Evolutionary conservation across 352 stramenopile species (phyloP).

Genomic region (Blastocystis sp.): DNA sequence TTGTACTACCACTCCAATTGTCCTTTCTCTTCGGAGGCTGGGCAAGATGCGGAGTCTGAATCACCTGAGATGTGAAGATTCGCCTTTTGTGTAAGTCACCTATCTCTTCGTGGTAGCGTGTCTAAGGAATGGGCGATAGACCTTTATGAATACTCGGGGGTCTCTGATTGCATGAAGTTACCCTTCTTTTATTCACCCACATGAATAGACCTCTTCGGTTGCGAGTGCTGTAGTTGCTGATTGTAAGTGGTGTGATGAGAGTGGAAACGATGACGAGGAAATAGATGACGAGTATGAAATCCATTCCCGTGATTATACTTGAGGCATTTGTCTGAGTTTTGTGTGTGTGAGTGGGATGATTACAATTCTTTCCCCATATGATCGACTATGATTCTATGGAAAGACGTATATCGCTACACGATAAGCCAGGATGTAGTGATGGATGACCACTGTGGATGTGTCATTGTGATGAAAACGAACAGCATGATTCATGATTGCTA

Average conservation of each 20-base stretch:
- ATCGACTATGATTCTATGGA: constrained; percentile 75
- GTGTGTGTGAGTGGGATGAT: constrained; percentile 69
- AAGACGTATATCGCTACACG: constrained; percentile 66
- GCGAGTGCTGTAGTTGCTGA: not conserved
- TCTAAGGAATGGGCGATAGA: constrained; percentile 72
- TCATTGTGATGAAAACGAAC: constrained; percentile 63
- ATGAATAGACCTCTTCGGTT: constrained; percentile 22
- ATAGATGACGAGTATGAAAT: constrained; percentile 68
- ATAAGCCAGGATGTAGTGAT: constrained; percentile 73
- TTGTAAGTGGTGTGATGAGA: constrained; percentile 4
- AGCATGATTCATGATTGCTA: constrained; percentile 73
- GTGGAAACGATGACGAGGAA: constrained; percentile 43
- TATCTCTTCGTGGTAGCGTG: not conserved
- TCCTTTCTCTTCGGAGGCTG: not conserved
- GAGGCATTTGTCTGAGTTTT: constrained; percentile 64
- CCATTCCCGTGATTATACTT: constrained; percentile 50
- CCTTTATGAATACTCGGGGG: constrained; percentile 38
- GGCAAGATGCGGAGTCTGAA: constrained; percentile 63
- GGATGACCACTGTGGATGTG: constrained; percentile 66
- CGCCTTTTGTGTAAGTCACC: constrained; percentile 49
- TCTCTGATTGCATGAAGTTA: constrained; percentile 28
- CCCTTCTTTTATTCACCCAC: constrained; percentile 66
- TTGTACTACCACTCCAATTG: constrained; percentile 72
- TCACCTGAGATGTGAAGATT: constrained; percentile 39
- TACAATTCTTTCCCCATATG: constrained; percentile 75